phyloP scores from a whole-genome alignment of 208 protist genomes.

The Porcisia deanei region DNA sequence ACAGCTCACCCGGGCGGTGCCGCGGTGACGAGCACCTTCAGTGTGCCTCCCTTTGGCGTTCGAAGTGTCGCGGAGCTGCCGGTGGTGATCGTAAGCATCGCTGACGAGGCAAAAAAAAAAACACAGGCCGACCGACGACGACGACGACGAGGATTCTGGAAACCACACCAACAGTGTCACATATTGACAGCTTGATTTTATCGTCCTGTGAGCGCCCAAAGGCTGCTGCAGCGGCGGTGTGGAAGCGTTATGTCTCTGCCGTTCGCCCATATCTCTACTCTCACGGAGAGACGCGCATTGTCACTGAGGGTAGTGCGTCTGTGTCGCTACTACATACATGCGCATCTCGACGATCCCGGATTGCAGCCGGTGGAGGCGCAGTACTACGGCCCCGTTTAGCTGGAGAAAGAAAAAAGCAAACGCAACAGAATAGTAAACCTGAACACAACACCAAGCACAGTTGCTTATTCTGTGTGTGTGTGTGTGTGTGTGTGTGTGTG shows the following conservation, averaged over 20 bases:
- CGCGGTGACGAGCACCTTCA: background rate
- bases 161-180: background rate
- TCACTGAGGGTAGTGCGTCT: slow-evolving; percentile 3
- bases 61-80: slow-evolving; percentile 40
- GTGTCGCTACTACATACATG: slow-evolving; percentile 20
- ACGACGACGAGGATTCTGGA: background rate
- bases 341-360: slow-evolving; percentile 11
- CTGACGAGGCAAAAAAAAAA: slow-evolving; percentile 3
- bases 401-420: background rate
- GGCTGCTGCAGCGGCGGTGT: background rate
- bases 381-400: background rate
- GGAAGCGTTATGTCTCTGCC: slow-evolving; percentile 7
- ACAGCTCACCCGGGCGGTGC: background rate
- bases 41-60: slow-evolving; percentile 27
- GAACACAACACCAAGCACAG: too few relatives aligned
- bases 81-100: slow-evolving; percentile 22
- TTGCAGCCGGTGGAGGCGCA: slow-evolving; percentile 12
- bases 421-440: too few relatives aligned
- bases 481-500: too few relatives aligned
- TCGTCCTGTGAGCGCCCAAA: background rate
- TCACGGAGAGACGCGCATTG: slow-evolving; percentile 7
- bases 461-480: too few relatives aligned
- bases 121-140: background rate
- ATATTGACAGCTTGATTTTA: background rate
- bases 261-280: slow-evolving; percentile 17